Evolutionary conservation across 2,329 filamentous ascomycete genomes (phyloP).

Genomic region (Cytospora paraplurivora): DNA sequence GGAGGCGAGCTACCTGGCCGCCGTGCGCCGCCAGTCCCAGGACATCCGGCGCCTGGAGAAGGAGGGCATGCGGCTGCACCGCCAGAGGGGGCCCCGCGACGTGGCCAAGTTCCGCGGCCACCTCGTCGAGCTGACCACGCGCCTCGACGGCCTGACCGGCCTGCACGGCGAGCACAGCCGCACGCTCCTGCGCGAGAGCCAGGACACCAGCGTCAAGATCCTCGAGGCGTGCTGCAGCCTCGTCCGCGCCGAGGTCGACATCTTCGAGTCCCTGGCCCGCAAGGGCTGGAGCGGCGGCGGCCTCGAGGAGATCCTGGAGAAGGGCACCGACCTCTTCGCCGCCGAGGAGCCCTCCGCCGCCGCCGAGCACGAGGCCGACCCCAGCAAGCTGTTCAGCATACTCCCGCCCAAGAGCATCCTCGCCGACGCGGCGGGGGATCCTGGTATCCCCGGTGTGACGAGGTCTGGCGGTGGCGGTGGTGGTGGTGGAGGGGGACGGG

Average conservation of each 20-base stretch:
- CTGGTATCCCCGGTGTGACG: constrained; percentile 31
- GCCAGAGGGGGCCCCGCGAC: constrained; percentile 59
- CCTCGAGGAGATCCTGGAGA: constrained; percentile 66
- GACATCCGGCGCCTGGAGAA: constrained; percentile 68
- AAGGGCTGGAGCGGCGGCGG: constrained; percentile 71
- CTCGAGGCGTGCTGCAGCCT: constrained; percentile 66
- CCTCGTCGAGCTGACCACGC: constrained; percentile 62
- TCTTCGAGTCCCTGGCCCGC: constrained; percentile 66
- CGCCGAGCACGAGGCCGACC: constrained; percentile 38
- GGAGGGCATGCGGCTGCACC: constrained; percentile 63
- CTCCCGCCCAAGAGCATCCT: constrained; percentile 66
- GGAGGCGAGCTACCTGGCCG: constrained; percentile 60
- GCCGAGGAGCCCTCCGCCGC: constrained; percentile 35
- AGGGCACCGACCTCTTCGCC: constrained; percentile 62
- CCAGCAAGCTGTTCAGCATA: constrained; percentile 63
- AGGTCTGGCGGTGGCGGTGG: background rate
- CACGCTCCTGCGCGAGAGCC: constrained; percentile 61
- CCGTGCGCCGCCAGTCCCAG: constrained; percentile 55
- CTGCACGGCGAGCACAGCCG: constrained; percentile 64
- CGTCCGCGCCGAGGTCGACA: constrained; percentile 69
- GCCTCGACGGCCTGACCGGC: constrained; percentile 63
- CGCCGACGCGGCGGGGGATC: constrained; percentile 50
- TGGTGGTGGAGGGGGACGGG: constrained; percentile 26
- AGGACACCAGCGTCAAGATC: constrained; percentile 64
- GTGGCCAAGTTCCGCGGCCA: constrained; percentile 64